Percentiles rank a stretch among this genome's conserved stretches.
Conservation (phyloP, 164 flowering plant genomes). For the Aristolochia fimbriata region DNA sequence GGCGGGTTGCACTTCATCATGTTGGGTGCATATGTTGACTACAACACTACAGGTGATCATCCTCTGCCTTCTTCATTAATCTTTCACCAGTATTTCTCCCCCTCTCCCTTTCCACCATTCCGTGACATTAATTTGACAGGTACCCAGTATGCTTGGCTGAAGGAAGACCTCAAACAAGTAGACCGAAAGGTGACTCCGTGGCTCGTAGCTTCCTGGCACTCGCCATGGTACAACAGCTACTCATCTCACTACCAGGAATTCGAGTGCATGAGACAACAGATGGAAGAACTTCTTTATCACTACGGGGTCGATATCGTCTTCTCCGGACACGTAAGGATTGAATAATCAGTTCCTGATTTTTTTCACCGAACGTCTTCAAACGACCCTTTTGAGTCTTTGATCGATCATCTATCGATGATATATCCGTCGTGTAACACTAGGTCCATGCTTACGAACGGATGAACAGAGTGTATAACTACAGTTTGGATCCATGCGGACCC, state of each 20-base stretch:
- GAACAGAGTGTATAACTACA: constrained; percentile 76
- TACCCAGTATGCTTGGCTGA: constrained; percentile 73
- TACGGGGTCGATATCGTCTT: constrained; percentile 70
- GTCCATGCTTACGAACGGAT: constrained; percentile 92
- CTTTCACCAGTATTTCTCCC: not conserved
- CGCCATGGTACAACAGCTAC: constrained; percentile 96
- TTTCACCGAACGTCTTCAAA: too few relatives aligned
- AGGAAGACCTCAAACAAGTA: constrained; percentile 37
- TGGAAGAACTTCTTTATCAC: constrained; percentile 68
- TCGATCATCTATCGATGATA: too few relatives aligned
- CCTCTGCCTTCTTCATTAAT: not conserved
- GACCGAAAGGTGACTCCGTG: constrained; percentile 68
- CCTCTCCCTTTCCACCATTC: not conserved
- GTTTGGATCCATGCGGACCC: constrained; percentile 75
- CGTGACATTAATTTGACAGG: constrained; percentile 22
- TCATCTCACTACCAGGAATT: constrained; percentile 90
- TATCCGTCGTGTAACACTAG: too few relatives aligned
- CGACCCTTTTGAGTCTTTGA: too few relatives aligned
- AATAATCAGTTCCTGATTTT: too few relatives aligned
- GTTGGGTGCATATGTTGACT: constrained; percentile 87
- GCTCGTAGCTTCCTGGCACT: constrained; percentile 92
- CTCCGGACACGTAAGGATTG: constrained; percentile 68
- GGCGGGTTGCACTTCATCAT: constrained; percentile 84
- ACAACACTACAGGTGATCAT: constrained; percentile 51
- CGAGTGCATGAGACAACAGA: constrained; percentile 92